Evolutionary conservation across 345 rosid species (phyloP), one percentile per base, ranked within the genome.

Genomic region (Garcia nutans): DNA sequence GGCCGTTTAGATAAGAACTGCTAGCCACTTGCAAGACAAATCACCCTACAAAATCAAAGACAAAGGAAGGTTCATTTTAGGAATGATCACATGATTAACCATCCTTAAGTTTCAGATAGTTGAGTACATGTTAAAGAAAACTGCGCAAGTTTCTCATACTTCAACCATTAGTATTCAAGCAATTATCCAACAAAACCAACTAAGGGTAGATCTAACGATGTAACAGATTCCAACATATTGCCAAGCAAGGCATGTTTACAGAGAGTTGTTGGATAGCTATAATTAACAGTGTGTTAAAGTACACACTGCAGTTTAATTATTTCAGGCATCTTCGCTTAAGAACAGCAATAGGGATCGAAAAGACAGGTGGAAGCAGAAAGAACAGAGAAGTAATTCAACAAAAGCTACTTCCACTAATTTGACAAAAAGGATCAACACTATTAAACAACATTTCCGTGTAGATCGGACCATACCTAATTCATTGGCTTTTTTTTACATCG

Each of bases 21-120:
- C 56, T 49, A 50, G 74, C 74, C 19, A 71, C 47, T 70, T 28
- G 3, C 60, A 70, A 70, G 60, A 55, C 45, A 31, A 54, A 69
- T 13, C 28, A 54, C 47, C 33, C 60, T 70, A 61, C 26, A 70
- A 54, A 59, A 70, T 11, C 23, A 9, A 24, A 50, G 11, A 3
- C 58, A 22, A 9, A 49, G 2, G 22, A 50, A n/a, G 41, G 42
- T 0, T 17, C 4, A 23, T 44, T 15, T 49, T 50, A 50, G 10
- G 11, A 69, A 69, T 49, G 22, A 49, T 47, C 72, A 23, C 20
- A 2, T 37, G 59, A 47, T 23, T 59, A 47, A 26, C 4, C 19
- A 42, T 47, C 42, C 22, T 49, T 13, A 11, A 5, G 41, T 22
- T 23, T 68, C 58, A 10, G 67, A 15, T 10, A 28, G 33, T 13